Conservation (phyloP, 495 filamentous ascomycete species). For the Aspergillus nidulans region DNA sequence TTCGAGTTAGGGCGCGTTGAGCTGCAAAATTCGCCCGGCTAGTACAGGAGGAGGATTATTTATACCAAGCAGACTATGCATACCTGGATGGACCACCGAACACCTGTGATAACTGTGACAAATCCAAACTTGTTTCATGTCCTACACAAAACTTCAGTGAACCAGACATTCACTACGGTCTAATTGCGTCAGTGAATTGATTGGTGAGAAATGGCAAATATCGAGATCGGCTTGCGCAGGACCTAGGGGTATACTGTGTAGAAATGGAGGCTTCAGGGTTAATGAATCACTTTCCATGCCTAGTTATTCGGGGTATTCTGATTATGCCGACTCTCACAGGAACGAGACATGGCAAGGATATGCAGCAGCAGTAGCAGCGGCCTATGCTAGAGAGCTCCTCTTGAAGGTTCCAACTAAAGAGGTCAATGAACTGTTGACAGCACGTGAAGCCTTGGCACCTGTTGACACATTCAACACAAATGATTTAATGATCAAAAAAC, state of each 20-base stretch:
- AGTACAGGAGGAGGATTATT: slow-evolving; percentile 6
- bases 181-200: slow-evolving; percentile 32
- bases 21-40: no score
- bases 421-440: no score
- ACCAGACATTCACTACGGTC: slow-evolving; percentile 26
- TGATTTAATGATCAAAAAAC: no score
- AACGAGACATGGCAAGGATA: slow-evolving; percentile 6
- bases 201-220: slow-evolving; percentile 25
- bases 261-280: slow-evolving; percentile 44
- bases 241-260: slow-evolving; percentile 20
- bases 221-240: slow-evolving; percentile 18
- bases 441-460: no score
- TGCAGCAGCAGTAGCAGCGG: slow-evolving; percentile 32
- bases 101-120: slow-evolving; percentile 14
- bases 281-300: slow-evolving; percentile 25
- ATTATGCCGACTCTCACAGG: slow-evolving; percentile 40
- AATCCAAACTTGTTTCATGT: slow-evolving; percentile 3
- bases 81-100: slow-evolving; percentile 16
- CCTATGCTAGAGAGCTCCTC: slow-evolving; percentile 21
- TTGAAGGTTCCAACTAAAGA: no score
- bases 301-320: slow-evolving; percentile 40
- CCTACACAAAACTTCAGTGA: slow-evolving; percentile 6
- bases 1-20: no score
- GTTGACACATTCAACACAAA: no score
- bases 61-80: slow-evolving; percentile 23